Percentiles rank a stretch among this genome's conserved stretches.
These are phyloP conservation scores for Hibiscus syriacus DNA, from an alignment of 345 rosid genomes.

Conservation along the genomic window DNA sequence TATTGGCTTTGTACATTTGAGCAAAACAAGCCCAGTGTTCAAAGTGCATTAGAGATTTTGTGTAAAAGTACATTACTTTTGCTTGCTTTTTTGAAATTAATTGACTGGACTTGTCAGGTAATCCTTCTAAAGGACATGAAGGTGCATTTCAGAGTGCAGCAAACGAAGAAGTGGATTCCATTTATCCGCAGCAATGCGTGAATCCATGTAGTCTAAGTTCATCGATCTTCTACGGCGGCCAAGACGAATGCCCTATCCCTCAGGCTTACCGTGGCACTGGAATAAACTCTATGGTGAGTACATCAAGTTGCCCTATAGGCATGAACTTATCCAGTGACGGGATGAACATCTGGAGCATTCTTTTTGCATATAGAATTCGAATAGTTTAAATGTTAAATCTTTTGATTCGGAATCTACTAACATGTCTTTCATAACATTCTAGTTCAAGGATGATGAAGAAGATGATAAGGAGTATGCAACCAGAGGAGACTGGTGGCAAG, in stretches of 20 bases:
- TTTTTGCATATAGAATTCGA: neutral
- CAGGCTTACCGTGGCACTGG: slow-evolving; percentile 38
- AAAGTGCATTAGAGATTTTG: too few relatives aligned
- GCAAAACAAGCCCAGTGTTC: too few relatives aligned
- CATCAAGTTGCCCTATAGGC: neutral
- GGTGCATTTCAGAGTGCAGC: neutral
- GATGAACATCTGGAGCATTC: neutral
- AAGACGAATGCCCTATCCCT: slow-evolving; percentile 40
- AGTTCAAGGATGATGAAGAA: slow-evolving; percentile 58
- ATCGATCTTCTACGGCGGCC: slow-evolving; percentile 83
- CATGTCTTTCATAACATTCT: neutral
- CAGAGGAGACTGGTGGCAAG: slow-evolving; percentile 98
- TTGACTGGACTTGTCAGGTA: neutral
- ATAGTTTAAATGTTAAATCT: too few relatives aligned
- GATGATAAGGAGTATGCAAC: slow-evolving; percentile 77
- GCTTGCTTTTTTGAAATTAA: neutral
- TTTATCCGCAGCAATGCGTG: slow-evolving; percentile 47
- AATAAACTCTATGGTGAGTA: slow-evolving; percentile 42
- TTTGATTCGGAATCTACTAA: slow-evolving; percentile 4
- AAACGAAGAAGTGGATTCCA: slow-evolving; percentile 24
- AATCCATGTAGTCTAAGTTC: slow-evolving; percentile 77
- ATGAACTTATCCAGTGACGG: neutral
- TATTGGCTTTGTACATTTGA: too few relatives aligned
- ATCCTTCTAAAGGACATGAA: neutral
- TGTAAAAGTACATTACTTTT: neutral